These are phyloP conservation scores for Cylindrotheca fusiformis DNA, from an alignment of 108 stramenopile genomes.

Conservation along the genomic window DNA sequence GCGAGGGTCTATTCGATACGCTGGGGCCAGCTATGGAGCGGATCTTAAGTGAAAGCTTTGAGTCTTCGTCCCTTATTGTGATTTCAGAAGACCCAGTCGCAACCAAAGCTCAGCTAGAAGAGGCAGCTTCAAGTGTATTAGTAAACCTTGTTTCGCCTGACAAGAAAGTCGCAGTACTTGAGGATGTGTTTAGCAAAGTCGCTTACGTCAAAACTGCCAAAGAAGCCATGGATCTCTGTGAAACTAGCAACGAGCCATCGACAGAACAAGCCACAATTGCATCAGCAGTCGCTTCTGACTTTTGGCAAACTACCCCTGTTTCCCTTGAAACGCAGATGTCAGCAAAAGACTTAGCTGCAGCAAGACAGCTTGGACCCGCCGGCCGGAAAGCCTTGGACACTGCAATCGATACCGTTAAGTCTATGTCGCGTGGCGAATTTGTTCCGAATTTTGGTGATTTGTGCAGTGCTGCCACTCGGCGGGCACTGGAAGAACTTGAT, in stretches of 20 bases:
- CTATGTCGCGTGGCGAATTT: conserved; percentile 33
- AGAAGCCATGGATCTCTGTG: conserved; percentile 42
- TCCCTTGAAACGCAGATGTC: conserved; percentile 34
- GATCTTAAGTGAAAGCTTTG: conserved; percentile 31
- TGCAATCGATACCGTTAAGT: conserved; percentile 29
- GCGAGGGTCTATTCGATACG: conserved; percentile 76
- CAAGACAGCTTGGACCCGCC: conserved; percentile 49
- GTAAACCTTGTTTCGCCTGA: conserved; percentile 44
- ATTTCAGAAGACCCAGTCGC: conserved; percentile 32
- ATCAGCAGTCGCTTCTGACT: conserved; percentile 23
- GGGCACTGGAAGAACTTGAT: conserved; percentile 54
- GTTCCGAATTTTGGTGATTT: conserved; percentile 77
- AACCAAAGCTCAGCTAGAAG: conserved; percentile 42
- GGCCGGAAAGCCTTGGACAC: conserved; percentile 44
- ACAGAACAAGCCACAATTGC: conserved; percentile 27
- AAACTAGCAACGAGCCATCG: conserved; percentile 37
- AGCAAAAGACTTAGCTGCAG: conserved; percentile 69
- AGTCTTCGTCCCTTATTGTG: conserved; percentile 53
- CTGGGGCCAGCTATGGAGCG: conserved; percentile 79
- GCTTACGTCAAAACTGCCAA: conserved; percentile 56
- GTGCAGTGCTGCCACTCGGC: conserved; percentile 60
- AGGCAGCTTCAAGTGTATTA: conserved; percentile 53
- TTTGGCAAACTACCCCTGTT: conserved; percentile 38
- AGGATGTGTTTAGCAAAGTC: conserved; percentile 67
- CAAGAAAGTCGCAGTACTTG: conserved; percentile 41